Base-by-base conservation (phyloP, 2,329 filamentous ascomycete species). In the Ascomycota sp. region DNA sequence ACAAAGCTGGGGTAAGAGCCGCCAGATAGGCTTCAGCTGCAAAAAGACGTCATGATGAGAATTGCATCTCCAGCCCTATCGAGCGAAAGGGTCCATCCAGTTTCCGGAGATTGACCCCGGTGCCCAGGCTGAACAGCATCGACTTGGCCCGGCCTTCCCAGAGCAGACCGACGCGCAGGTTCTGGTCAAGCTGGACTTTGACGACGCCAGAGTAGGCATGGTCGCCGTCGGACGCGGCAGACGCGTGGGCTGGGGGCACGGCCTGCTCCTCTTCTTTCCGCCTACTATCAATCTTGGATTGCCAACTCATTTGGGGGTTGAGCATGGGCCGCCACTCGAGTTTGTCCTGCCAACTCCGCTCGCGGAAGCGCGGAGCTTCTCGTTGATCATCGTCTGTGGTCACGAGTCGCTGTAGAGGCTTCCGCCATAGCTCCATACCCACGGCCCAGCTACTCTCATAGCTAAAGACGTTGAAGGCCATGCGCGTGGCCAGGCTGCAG, bases 381-480 rank as follows among this genome's bases (percentile, higher is more conserved):
- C n/a, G n/a, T n/a, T 13, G 8, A 6, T 41, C 40, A 21, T 50
- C 50, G 2, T 46, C 47, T 5, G 53, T 52, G 5, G 56, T 40
- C 17, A 41, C 51, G 47, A 25, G 53, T 12, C 57, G 52, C 36
- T 40, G 33, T 11, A 54, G 48, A 13, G 59, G 60, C 42, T 70
- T 75, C 44, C 80, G 73, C 86, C 89, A 98, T 26, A 95, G 59
- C 56, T 98, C 89, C 56, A 82, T 80, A 10, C 89, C 89, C 17
- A 95, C 67, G 19, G 83, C 75, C 61, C 93, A 76, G 34, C 89
- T 79, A 46, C 82, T 93, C 57, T 98, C 89, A 57, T 94, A 98
- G 48, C 82, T 93, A 55, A 94, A 95, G 29, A 94, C 78, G 45
- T 98, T 98, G 55, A 98, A 98, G 46, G 91, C 83, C 55, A 95